phyloP scores from a whole-genome alignment of 805 yeast genomes.

The Candida hungchunana region DNA sequence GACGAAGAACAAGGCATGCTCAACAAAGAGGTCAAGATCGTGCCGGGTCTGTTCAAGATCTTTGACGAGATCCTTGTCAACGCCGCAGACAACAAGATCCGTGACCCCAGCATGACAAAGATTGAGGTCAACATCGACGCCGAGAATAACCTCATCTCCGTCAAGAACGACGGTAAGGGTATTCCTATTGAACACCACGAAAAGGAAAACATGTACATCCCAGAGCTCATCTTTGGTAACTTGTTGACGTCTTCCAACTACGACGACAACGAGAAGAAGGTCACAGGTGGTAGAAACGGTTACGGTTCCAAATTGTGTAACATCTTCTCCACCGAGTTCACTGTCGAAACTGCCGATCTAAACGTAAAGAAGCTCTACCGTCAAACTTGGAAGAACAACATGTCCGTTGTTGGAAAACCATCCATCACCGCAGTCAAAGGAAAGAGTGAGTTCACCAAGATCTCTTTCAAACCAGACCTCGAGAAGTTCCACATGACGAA shows the following conservation, averaged over 20 bases:
- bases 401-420: conserved; percentile 76
- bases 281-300: conserved; percentile 98
- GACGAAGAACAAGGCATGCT: conserved; percentile 57
- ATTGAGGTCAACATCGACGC: conserved; percentile 79
- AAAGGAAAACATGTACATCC: conserved; percentile 89
- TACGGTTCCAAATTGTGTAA: conserved; percentile 97
- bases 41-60: conserved; percentile 94
- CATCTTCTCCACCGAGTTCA: conserved; percentile 85
- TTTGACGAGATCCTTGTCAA: conserved; percentile 96
- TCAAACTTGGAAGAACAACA: conserved; percentile 86
- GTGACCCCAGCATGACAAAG: conserved; percentile 87
- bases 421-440: conserved; percentile 45
- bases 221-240: conserved; percentile 94
- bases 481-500: conserved; percentile 78
- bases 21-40: conserved; percentile 63
- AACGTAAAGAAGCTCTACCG: conserved; percentile 55
- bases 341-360: conserved; percentile 84
- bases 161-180: conserved; percentile 91
- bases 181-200: conserved; percentile 92
- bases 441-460: conserved; percentile 75
- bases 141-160: conserved; percentile 69
- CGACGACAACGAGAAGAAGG: conserved; percentile 92
- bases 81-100: conserved; percentile 97
- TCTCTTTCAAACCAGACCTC: conserved; percentile 86
- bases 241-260: conserved; percentile 92